These are phyloP conservation scores for Ormosia semicastrata DNA, from an alignment of 306 rosid genomes.

Conservation along the genomic window DNA sequence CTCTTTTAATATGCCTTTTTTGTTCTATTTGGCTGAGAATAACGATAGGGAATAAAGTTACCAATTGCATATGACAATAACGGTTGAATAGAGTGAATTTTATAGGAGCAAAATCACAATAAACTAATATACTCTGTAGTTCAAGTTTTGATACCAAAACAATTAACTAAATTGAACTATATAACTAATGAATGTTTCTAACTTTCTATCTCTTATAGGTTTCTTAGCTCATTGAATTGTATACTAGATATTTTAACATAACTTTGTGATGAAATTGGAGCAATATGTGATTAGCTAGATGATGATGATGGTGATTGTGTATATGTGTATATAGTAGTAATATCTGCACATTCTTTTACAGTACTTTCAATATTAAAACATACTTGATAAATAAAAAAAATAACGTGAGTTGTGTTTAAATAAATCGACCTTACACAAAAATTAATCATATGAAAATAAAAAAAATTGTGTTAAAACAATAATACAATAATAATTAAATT, in stretches of 20 bases:
- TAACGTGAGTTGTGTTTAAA: background rate
- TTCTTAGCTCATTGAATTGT: background rate
- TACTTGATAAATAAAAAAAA: no score
- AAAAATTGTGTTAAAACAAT: background rate
- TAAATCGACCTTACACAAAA: background rate
- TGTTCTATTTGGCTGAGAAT: background rate
- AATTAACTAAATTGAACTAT: no score
- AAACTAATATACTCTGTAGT: background rate
- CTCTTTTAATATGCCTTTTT: constrained; percentile 8
- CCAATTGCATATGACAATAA: background rate
- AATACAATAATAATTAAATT: no score
- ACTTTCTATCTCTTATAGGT: background rate
- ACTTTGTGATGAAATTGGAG: no score
- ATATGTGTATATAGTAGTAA: no score
- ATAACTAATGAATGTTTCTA: no score
- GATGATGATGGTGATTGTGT: no score
- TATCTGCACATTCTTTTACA: no score
- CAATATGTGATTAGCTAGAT: no score
- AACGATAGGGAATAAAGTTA: background rate
- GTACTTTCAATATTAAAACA: no score
- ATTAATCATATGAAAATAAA: background rate
- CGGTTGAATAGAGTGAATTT: background rate
- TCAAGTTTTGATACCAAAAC: background rate
- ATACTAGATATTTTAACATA: background rate
- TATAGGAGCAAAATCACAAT: background rate